A percentile compares a stretch with the other conserved stretches of the same genome.
Evolutionary conservation across 1,284 basidiomycete species (phyloP).

Genomic region (Pseudozyma tsukubaensis): DNA sequence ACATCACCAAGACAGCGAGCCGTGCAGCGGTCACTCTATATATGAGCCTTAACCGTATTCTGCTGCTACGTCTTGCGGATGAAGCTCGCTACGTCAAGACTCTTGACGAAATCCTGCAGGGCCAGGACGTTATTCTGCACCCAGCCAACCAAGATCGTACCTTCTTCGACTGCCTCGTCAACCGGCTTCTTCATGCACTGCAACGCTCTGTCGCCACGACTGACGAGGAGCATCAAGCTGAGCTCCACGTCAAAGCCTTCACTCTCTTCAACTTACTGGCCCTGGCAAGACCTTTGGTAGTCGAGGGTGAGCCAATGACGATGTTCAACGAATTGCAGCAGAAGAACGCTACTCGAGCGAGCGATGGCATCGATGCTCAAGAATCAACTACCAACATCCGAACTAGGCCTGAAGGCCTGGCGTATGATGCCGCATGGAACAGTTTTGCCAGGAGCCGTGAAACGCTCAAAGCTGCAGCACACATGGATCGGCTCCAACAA

Average conservation of each 20-base stretch:
- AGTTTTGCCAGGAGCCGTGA: conserved; percentile 48
- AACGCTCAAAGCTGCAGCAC: conserved; percentile 50
- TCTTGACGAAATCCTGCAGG: conserved; percentile 33
- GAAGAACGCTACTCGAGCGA: neutral
- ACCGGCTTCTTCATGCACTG: conserved; percentile 30
- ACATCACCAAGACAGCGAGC: neutral
- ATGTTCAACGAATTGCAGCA: conserved; percentile 31
- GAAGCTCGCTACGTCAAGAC: conserved; percentile 11
- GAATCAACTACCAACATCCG: no score
- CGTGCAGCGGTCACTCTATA: conserved; percentile 30
- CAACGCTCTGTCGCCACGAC: neutral
- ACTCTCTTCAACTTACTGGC: conserved; percentile 49
- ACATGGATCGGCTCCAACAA: conserved; percentile 54
- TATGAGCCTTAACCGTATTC: conserved; percentile 53
- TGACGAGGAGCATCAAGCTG: neutral
- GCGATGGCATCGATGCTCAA: neutral
- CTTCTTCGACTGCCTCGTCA: conserved; percentile 56
- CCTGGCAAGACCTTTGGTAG: conserved; percentile 35
- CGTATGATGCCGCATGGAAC: conserved; percentile 41
- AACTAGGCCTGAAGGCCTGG: neutral
- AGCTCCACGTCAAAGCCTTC: conserved; percentile 28
- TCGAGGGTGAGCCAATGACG: conserved; percentile 31
- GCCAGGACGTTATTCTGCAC: conserved; percentile 43
- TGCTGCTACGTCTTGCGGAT: conserved; percentile 38
- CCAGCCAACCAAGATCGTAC: conserved; percentile 39